Percentiles rank a stretch among this genome's conserved stretches.
Evolutionary conservation across 75 land plant species (phyloP).

Genomic region (Larix kaempferi): DNA sequence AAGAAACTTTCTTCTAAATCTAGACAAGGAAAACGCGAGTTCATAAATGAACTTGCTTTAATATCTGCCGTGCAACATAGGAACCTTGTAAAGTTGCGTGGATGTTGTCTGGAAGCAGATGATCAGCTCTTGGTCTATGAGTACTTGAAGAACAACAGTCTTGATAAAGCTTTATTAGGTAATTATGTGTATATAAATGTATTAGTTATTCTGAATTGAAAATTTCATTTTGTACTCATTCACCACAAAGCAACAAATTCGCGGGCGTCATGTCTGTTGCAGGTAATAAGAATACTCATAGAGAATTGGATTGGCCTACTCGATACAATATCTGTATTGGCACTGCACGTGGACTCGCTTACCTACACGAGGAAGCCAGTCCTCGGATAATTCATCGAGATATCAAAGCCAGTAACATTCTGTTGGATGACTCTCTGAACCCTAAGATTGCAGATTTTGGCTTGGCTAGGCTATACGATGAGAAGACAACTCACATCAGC

Average conservation of each 20-base stretch:
- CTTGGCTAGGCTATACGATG: slow-evolving; percentile 82
- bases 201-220: not conserved
- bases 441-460: slow-evolving; percentile 95
- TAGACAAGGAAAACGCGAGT: slow-evolving; percentile 17
- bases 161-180: slow-evolving; percentile 18
- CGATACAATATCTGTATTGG: slow-evolving; percentile 59
- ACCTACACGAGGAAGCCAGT: slow-evolving; percentile 88
- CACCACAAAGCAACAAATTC: not conserved
- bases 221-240: not conserved
- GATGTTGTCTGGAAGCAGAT: slow-evolving; percentile 19
- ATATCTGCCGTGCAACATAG: slow-evolving; percentile 21
- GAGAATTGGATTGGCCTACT: slow-evolving; percentile 45
- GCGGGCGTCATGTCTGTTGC: not conserved
- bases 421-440: slow-evolving; percentile 64
- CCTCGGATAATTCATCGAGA: slow-evolving; percentile 78
- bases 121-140: slow-evolving; percentile 21
- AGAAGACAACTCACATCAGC: slow-evolving; percentile 77
- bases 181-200: not conserved
- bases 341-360: slow-evolving; percentile 73
- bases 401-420: slow-evolving; percentile 88
- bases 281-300: not conserved
- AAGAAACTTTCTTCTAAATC: slow-evolving; percentile 11
- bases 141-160: slow-evolving; percentile 16
- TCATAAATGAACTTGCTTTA: slow-evolving; percentile 21
- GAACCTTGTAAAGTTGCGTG: slow-evolving; percentile 18